Evolutionary conservation across 768 basidiomycete genomes (phyloP).

Genomic region (Tricholoma bakamatsutake): DNA sequence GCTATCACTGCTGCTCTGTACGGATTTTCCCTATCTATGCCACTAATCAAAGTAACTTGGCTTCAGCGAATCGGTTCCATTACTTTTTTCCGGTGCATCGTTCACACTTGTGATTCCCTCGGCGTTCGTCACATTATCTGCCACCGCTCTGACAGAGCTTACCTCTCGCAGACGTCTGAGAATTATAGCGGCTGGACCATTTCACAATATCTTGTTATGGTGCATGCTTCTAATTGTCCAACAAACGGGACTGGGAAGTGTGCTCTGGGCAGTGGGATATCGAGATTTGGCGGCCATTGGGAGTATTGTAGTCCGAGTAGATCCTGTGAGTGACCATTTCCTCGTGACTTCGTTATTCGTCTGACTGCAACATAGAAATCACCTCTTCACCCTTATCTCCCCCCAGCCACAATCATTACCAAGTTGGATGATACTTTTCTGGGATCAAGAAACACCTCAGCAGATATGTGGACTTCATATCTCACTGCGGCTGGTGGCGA

Average conservation of each 20-base stretch:
- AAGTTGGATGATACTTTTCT: conserved; percentile 59
- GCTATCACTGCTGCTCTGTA: conserved; percentile 71
- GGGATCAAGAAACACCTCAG: conserved; percentile 15
- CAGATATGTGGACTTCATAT: conserved; percentile 43
- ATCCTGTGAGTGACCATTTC: conserved; percentile 36
- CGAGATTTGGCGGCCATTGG: conserved; percentile 46
- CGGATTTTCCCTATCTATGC: conserved; percentile 19
- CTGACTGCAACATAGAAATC: conserved; percentile 41
- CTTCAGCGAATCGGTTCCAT: conserved; percentile 57
- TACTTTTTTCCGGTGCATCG: conserved; percentile 55
- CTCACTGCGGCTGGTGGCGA: conserved; percentile 23
- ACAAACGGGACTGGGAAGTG: conserved; percentile 24
- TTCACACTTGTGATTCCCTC: conserved; percentile 63
- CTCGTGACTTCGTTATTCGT: not conserved
- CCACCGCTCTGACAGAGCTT: conserved; percentile 31
- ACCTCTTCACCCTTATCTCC: conserved; percentile 50
- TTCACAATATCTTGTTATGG: conserved; percentile 69
- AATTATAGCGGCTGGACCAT: conserved; percentile 68
- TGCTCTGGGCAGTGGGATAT: conserved; percentile 40
- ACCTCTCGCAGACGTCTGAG: conserved; percentile 43
- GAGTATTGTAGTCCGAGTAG: conserved; percentile 48
- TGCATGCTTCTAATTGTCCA: conserved; percentile 34
- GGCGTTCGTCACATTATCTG: conserved; percentile 65
- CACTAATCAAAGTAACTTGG: not conserved
- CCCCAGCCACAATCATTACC: conserved; percentile 53